Percentiles rank a stretch among this genome's conserved stretches.
These are phyloP conservation scores for Zangia roseola DNA, from an alignment of 768 basidiomycete genomes.

Conservation along the genomic window DNA sequence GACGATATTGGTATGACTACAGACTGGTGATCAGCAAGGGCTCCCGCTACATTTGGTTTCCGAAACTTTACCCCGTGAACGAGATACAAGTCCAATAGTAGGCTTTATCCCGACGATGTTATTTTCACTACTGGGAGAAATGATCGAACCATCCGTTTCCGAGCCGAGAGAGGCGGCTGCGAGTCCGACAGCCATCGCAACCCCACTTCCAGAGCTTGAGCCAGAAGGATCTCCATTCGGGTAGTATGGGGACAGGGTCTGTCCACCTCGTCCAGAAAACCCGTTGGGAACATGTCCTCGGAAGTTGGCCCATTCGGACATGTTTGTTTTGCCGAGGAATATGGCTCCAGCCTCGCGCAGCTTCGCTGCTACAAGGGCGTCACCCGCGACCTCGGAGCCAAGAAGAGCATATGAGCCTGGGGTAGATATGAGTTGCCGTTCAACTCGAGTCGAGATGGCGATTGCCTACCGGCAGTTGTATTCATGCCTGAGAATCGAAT, in stretches of 20 bases:
- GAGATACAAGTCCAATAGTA: slow-evolving; percentile 40
- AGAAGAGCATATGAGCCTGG: slow-evolving; percentile 36
- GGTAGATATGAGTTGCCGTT: not conserved
- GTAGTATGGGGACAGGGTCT: slow-evolving; percentile 42
- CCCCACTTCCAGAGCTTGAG: slow-evolving; percentile 43
- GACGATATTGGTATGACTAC: slow-evolving; percentile 56
- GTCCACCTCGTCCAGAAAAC: slow-evolving; percentile 48
- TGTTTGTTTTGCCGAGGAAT: slow-evolving; percentile 42
- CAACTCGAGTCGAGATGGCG: not conserved
- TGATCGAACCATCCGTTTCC: slow-evolving; percentile 51
- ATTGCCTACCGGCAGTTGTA: slow-evolving; percentile 35
- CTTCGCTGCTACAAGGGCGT: slow-evolving; percentile 30
- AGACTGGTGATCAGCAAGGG: not conserved
- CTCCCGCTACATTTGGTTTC: not conserved
- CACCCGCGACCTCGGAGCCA: slow-evolving; percentile 34
- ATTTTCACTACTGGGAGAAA: slow-evolving; percentile 40
- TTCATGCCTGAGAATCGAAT: slow-evolving; percentile 31
- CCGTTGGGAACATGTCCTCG: slow-evolving; percentile 40
- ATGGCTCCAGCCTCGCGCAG: slow-evolving; percentile 35
- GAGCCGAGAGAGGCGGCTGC: slow-evolving; percentile 43
- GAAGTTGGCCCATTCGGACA: slow-evolving; percentile 46
- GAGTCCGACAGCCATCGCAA: slow-evolving; percentile 43
- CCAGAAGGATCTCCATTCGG: slow-evolving; percentile 41
- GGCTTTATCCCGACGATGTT: slow-evolving; percentile 45
- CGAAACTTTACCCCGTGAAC: slow-evolving; percentile 31